Evolutionary conservation across 495 filamentous ascomycete species (phyloP).

Genomic region (Penicillium paxilli): DNA sequence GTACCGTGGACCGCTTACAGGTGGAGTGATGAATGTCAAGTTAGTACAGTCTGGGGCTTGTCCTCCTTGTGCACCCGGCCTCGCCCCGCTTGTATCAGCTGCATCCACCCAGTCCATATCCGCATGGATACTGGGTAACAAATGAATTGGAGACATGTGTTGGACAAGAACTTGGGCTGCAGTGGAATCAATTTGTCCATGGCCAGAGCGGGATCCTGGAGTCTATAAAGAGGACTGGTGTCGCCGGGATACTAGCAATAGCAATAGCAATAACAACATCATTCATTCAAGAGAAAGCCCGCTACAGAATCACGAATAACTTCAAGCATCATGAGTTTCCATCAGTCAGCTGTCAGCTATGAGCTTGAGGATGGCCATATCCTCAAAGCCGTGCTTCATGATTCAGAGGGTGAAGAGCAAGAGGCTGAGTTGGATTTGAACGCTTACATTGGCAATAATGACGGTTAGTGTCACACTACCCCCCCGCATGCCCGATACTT

Average conservation of each 20-base stretch:
- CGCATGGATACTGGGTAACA: slow-evolving; percentile 1
- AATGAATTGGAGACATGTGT: slow-evolving; percentile 22
- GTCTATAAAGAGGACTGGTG: not conserved
- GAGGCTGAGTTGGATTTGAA: slow-evolving; percentile 44
- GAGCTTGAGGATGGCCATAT: slow-evolving; percentile 43
- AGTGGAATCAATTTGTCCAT: slow-evolving; percentile 1
- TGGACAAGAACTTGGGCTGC: slow-evolving; percentile 14
- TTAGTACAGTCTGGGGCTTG: not conserved
- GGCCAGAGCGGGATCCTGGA: not conserved
- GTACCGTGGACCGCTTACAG: not conserved
- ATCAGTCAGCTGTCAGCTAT: slow-evolving; percentile 35
- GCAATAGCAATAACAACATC: not conserved
- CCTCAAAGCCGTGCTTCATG: slow-evolving; percentile 33
- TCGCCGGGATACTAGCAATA: too few species aligned
- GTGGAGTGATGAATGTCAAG: not conserved
- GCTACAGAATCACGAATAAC: slow-evolving; percentile 4
- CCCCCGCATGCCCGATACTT: not conserved
- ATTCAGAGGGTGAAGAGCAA: slow-evolving; percentile 26
- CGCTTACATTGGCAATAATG: slow-evolving; percentile 40
- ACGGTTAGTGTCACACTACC: slow-evolving; percentile 31
- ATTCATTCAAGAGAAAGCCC: not conserved
- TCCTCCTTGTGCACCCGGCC: not conserved
- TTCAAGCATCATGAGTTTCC: slow-evolving; percentile 44
- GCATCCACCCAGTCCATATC: slow-evolving; percentile 12
- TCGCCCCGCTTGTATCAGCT: slow-evolving; percentile 2